Evolutionary conservation across 345 rosid species (phyloP), one percentile per base, ranked within the genome.

Genomic region (Rubroshorea leprosula): DNA sequence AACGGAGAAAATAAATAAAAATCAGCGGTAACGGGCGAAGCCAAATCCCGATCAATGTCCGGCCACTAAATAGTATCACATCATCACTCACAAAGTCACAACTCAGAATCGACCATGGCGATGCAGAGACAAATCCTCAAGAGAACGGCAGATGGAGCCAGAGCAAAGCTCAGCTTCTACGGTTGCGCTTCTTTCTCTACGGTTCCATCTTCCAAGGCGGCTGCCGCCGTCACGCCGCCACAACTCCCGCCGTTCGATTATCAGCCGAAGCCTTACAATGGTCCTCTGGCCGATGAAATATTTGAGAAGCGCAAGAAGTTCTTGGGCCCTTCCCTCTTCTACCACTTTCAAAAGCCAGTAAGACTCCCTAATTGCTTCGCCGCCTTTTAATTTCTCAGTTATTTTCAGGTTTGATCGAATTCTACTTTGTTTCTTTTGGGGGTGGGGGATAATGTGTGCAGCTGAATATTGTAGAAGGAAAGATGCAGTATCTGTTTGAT

Each of bases 391-490:
- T 52, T 43, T 26, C 23, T 52, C 8, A 11, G 18, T 31, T 51
- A n/a, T n/a, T n/a, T 51, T 50, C 27, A 31, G 24, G 14, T 31
- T 51, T 41, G 5, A 8, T 22, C 15, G 23, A 6, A 6, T 35
- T 6, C 27, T 29, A 3, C 1, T 24, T 54, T 41, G 6, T 38
- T 62, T 24, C 7, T 26, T 38, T 3, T 19, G 41, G 49, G n/a
- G n/a, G n/a, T n/a, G n/a, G n/a, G n/a, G n/a, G n/a, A n/a, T n/a
- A n/a, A n/a, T 59, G 45, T 45, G 23, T 54, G 24, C 61, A 92
- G 97, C 64, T 93, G 55, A 93, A 89, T 61, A 93, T 93, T 17
- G 97, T 89, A 2, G 96, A 93, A 79, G 99, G 98, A 56, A 93
- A 86, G 79, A 93, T 93, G 99, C 97, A 89, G 22, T 93, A 93